Percentiles rank a stretch among this genome's conserved stretches.
Conservation (phyloP, 2,329 filamentous ascomycete genomes). For the Hypoxylon sp. region DNA sequence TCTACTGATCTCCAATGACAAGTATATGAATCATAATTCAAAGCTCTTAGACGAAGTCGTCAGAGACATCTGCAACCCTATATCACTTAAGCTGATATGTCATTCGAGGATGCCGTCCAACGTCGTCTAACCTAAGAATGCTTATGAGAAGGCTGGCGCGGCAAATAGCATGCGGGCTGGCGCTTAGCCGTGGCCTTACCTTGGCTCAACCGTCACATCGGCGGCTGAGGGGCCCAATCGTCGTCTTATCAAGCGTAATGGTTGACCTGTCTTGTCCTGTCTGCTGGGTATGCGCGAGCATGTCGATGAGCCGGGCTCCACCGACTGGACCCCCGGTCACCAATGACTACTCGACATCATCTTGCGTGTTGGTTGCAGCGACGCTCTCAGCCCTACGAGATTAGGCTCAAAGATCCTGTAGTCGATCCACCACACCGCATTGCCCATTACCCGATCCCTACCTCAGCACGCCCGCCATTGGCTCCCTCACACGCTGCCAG, state of each 20-base stretch:
- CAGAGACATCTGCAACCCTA: background rate
- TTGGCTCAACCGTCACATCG: slow-evolving; percentile 21
- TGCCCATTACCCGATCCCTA: slow-evolving; percentile 27
- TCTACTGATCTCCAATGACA: no score
- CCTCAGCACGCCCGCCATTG: no score
- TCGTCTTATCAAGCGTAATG: slow-evolving; percentile 27
- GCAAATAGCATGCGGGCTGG: slow-evolving; percentile 26
- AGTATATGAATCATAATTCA: no score
- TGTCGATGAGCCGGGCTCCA: slow-evolving; percentile 23
- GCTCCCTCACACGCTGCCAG: no score
- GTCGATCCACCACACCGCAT: slow-evolving; percentile 33
- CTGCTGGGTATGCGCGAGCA: no score
- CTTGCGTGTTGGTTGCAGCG: slow-evolving; percentile 28
- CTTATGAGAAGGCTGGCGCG: slow-evolving; percentile 20
- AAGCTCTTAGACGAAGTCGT: background rate
- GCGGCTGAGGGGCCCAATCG: slow-evolving; percentile 33
- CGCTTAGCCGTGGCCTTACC: slow-evolving; percentile 25
- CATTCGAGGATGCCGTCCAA: background rate
- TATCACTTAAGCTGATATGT: slow-evolving; percentile 13
- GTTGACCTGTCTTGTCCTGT: slow-evolving; percentile 8
- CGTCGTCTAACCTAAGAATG: background rate
- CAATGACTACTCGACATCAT: slow-evolving; percentile 27
- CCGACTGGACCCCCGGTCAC: slow-evolving; percentile 24
- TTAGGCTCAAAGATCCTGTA: slow-evolving; percentile 34
- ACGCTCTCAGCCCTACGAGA: slow-evolving; percentile 37